A percentile compares a stretch with the other conserved stretches of the same genome.
These are phyloP conservation scores for Pezicula radicicola DNA, from an alignment of 2,329 filamentous ascomycete species.

Conservation along the genomic window DNA sequence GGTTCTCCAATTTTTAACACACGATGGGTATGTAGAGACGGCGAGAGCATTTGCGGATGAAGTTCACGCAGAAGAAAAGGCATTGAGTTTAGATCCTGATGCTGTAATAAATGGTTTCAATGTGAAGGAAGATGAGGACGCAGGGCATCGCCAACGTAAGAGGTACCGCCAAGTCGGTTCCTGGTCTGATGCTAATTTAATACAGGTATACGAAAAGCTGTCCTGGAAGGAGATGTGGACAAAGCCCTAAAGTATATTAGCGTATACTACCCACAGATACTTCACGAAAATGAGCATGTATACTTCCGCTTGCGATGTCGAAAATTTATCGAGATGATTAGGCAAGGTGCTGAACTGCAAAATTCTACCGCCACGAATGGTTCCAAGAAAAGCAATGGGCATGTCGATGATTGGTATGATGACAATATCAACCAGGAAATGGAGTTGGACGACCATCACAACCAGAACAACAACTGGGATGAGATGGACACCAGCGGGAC, in stretches of 20 bases:
- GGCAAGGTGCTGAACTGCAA: slow-evolving; percentile 66
- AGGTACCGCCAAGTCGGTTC: slow-evolving; percentile 26
- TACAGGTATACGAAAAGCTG: slow-evolving; percentile 77
- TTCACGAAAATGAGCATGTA: slow-evolving; percentile 77
- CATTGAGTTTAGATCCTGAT: slow-evolving; percentile 57
- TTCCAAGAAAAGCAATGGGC: slow-evolving; percentile 34
- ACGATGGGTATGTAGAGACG: slow-evolving; percentile 94
- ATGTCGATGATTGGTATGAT: slow-evolving; percentile 33
- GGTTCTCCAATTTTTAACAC: slow-evolving; percentile 82
- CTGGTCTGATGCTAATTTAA: not conserved
- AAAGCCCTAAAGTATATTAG: slow-evolving; percentile 80
- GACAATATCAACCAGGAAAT: slow-evolving; percentile 37
- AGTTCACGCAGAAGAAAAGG: slow-evolving; percentile 68
- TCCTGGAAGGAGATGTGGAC: slow-evolving; percentile 91
- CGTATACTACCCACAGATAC: slow-evolving; percentile 74
- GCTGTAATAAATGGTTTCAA: slow-evolving; percentile 56
- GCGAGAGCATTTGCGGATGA: slow-evolving; percentile 85
- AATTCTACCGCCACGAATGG: slow-evolving; percentile 19
- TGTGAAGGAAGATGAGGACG: slow-evolving; percentile 79
- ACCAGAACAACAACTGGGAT: slow-evolving; percentile 39
- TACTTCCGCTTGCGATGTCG: slow-evolving; percentile 85
- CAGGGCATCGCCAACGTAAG: slow-evolving; percentile 78
- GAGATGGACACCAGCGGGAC: slow-evolving; percentile 51
- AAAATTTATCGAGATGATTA: slow-evolving; percentile 94
- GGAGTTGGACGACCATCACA: slow-evolving; percentile 52